A percentile compares a stretch with the other conserved stretches of the same genome.
These are phyloP conservation scores for Populus alba DNA, from an alignment of 345 rosid genomes.

Conservation along the genomic window DNA sequence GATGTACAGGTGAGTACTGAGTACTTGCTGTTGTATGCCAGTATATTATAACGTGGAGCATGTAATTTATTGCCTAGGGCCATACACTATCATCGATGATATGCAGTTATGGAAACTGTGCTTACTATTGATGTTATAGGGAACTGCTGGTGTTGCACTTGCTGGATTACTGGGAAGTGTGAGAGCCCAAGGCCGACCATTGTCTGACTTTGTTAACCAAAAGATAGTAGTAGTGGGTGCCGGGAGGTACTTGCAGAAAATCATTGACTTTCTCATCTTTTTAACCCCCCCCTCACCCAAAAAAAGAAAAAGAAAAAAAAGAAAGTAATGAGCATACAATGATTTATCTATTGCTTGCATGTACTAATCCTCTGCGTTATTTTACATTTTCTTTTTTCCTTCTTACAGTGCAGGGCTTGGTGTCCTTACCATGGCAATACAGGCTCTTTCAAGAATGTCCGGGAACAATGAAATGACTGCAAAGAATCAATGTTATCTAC, in stretches of 20 bases:
- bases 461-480: constrained; percentile 53
- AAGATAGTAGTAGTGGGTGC: constrained; percentile 99
- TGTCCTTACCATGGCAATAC: constrained; percentile 71
- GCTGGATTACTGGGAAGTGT: constrained; percentile 92
- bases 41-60: not conserved
- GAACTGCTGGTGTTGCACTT: constrained; percentile 99
- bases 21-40: constrained; percentile 6
- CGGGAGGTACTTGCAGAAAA: constrained; percentile 66
- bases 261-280: not conserved
- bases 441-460: constrained; percentile 76
- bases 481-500: constrained; percentile 57
- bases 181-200: constrained; percentile 86
- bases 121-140: constrained; percentile 44
- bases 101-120: constrained; percentile 6
- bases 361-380: constrained; percentile 8
- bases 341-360: not conserved
- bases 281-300: not conserved
- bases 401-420: constrained; percentile 96
- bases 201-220: constrained; percentile 80
- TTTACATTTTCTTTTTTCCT: constrained; percentile 10
- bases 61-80: constrained; percentile 8
- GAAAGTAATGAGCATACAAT: not conserved
- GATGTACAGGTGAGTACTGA: constrained; percentile 72
- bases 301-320: too few species aligned
- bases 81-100: constrained; percentile 7